Conservation (phyloP, 805 yeast genomes). For the Metschnikowia chrysomelidarum region DNA sequence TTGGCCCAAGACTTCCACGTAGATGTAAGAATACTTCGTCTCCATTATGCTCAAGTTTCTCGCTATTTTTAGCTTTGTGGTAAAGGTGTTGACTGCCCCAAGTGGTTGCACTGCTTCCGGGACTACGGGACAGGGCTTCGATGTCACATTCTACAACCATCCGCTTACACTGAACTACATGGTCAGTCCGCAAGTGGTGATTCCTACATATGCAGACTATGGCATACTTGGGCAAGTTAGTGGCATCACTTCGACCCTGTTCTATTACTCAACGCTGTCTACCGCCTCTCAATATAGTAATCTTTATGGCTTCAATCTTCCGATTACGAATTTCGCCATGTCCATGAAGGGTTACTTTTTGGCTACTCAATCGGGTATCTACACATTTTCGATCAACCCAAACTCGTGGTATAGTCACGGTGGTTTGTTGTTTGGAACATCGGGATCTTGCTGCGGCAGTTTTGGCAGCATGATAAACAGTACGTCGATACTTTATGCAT, state of each 20-base stretch:
- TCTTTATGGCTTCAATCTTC: conserved; percentile 3
- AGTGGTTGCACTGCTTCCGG: too few species aligned
- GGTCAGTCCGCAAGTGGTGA: conserved; percentile 3
- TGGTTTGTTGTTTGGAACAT: conserved; percentile 15
- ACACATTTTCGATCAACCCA: conserved; percentile 11
- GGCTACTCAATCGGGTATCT: conserved; percentile 8
- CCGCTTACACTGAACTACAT: conserved; percentile 3
- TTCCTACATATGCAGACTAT: conserved; percentile 2
- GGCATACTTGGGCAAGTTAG: conserved; percentile 1
- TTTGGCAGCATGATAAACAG: background rate
- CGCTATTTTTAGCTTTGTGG: too few species aligned
- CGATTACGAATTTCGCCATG: conserved; percentile 7
- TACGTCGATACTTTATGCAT: conserved; percentile 3
- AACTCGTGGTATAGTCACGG: conserved; percentile 13
- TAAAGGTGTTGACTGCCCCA: too few species aligned
- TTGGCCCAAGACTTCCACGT: too few species aligned
- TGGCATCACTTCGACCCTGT: conserved; percentile 6
- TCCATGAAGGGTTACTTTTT: conserved; percentile 12
- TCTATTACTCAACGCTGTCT: too few species aligned
- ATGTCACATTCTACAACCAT: conserved; percentile 9
- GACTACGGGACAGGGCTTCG: too few species aligned
- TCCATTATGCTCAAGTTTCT: too few species aligned
- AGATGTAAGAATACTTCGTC: too few species aligned
- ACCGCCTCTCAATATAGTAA: background rate
- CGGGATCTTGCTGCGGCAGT: conserved; percentile 12